phyloP scores from a whole-genome alignment of 164 flowering plant genomes.

The Vitis rotundifolia region DNA sequence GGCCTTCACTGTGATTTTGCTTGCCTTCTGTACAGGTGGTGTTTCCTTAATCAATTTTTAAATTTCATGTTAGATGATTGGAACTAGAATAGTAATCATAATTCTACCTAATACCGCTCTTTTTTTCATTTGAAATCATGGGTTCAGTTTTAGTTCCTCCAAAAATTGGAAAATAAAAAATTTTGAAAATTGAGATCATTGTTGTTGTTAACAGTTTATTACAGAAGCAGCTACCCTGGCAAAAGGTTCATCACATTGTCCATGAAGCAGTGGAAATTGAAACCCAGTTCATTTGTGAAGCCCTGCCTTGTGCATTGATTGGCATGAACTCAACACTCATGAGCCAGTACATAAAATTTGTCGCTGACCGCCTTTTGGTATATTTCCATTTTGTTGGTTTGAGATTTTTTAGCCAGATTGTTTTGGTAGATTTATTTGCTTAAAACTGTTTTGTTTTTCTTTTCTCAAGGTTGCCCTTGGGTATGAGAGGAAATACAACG shows the following conservation, averaged over 20 bases:
- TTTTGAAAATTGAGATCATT: neutral
- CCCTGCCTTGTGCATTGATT: constrained; percentile 77
- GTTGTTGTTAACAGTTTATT: constrained; percentile 44
- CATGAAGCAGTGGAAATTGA: constrained; percentile 86
- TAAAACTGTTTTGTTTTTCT: neutral
- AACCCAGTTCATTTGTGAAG: constrained; percentile 80
- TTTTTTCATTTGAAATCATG: neutral
- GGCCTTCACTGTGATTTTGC: constrained; percentile 92
- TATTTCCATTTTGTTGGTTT: constrained; percentile 8
- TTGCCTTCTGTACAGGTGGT: constrained; percentile 74
- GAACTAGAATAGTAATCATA: neutral
- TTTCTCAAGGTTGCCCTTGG: constrained; percentile 62
- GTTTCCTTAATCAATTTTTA: neutral
- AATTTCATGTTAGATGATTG: neutral
- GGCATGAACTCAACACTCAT: constrained; percentile 81
- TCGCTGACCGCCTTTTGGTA: constrained; percentile 84
- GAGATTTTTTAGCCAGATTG: neutral
- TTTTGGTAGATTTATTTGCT: neutral
- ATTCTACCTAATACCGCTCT: neutral
- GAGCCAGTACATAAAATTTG: constrained; percentile 87
- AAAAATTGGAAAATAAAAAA: neutral
- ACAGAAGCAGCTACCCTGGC: constrained; percentile 40
- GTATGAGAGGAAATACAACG: constrained; percentile 53
- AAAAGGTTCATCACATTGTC: constrained; percentile 62
- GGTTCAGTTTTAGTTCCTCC: neutral